These are phyloP conservation scores for Peterozyma xylosa DNA, from an alignment of 805 yeast genomes.

Conservation along the genomic window DNA sequence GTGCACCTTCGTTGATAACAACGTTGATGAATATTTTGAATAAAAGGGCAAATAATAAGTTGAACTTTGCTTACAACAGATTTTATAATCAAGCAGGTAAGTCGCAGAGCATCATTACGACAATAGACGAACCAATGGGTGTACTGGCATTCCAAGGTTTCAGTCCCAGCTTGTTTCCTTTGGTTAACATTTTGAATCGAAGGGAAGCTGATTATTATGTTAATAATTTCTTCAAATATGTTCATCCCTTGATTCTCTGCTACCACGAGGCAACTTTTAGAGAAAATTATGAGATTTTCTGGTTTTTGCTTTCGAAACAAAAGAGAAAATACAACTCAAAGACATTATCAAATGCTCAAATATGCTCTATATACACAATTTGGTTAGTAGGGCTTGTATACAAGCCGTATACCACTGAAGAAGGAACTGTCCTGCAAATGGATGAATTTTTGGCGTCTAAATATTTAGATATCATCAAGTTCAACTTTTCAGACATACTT, in stretches of 20 bases:
- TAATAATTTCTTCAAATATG: constrained; percentile 5
- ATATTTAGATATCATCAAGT: constrained; percentile 11
- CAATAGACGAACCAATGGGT: constrained; percentile 7
- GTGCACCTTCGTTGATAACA: constrained; percentile 10
- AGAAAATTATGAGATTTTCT: constrained; percentile 3
- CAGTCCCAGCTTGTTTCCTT: constrained; percentile 8
- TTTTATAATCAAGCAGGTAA: constrained; percentile 1
- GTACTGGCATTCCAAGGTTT: not conserved
- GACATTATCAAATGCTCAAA: constrained; percentile 4
- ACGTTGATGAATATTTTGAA: constrained; percentile 5
- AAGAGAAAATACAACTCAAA: not conserved
- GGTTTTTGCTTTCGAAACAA: constrained; percentile 1
- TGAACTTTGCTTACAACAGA: not conserved
- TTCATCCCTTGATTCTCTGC: constrained; percentile 8
- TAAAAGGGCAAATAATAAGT: constrained; percentile 4
- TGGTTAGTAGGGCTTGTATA: constrained; percentile 11
- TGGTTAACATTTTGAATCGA: constrained; percentile 4
- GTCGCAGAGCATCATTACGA: constrained; percentile 8
- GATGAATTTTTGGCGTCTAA: constrained; percentile 4
- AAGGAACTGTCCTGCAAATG: constrained; percentile 2
- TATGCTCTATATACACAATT: constrained; percentile 15
- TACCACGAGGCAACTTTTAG: constrained; percentile 4
- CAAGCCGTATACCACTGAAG: not conserved
- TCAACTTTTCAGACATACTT: constrained; percentile 13
- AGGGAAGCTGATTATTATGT: constrained; percentile 10